phyloP scores from a whole-genome alignment of 306 rosid genomes.

The Myrica gale region DNA sequence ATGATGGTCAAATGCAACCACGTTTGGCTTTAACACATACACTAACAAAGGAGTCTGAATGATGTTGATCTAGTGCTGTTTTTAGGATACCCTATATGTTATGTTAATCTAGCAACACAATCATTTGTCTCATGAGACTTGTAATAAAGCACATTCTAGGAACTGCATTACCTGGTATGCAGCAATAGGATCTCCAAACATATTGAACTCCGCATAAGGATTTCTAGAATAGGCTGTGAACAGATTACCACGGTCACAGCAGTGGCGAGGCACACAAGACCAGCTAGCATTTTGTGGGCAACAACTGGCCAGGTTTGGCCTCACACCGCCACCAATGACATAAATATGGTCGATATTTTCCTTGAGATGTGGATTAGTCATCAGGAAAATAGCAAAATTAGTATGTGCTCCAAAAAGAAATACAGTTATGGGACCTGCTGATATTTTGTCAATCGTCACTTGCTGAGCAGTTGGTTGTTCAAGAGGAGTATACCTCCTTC shows the following conservation, averaged over 20 bases:
- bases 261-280: conserved; percentile 67
- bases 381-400: conserved; percentile 70
- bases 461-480: conserved; percentile 72
- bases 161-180: conserved; percentile 69
- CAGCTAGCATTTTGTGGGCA: conserved; percentile 62
- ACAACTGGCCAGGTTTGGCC: conserved; percentile 79
- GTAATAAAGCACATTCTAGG: background rate
- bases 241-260: conserved; percentile 81
- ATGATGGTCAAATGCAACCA: conserved; percentile 12
- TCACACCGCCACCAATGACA: conserved; percentile 90
- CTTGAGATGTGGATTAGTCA: conserved; percentile 80
- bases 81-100: no score
- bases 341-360: conserved; percentile 75
- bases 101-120: no score
- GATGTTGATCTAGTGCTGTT: no score
- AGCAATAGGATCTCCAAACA: conserved; percentile 90
- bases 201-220: conserved; percentile 85
- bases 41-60: background rate
- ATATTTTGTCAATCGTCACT: conserved; percentile 76
- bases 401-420: conserved; percentile 68
- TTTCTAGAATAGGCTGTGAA: conserved; percentile 64
- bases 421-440: conserved; percentile 67
- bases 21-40: background rate
- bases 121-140: no score
- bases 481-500: conserved; percentile 64